Evolutionary conservation across 495 filamentous ascomycete genomes (phyloP).

Genomic region (Chaetomium tenue): DNA sequence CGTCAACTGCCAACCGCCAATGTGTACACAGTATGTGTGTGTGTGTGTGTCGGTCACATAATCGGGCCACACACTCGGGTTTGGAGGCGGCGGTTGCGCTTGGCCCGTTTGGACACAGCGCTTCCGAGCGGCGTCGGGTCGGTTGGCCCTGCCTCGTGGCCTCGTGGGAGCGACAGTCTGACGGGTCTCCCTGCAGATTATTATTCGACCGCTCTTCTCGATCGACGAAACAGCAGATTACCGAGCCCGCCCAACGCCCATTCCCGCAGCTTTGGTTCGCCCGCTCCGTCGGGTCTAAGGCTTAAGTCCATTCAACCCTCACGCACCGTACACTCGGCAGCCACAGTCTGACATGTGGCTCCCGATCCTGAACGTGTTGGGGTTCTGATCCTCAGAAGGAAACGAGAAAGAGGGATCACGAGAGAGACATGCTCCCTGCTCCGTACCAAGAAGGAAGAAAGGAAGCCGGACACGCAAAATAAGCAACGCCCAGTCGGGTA

Average conservation of each 20-base stretch:
- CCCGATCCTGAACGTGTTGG: background rate
- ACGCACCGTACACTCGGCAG: background rate
- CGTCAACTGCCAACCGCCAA: background rate
- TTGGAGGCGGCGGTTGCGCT: too few relatives aligned
- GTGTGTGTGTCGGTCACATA: background rate
- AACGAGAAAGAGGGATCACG: background rate
- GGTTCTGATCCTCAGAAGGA: background rate
- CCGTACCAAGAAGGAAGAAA: background rate
- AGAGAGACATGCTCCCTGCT: too few relatives aligned
- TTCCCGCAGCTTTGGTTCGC: background rate
- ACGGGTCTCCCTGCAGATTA: background rate
- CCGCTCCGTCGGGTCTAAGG: background rate
- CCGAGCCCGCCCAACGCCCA: background rate
- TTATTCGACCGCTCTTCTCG: background rate
- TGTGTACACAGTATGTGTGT: too few relatives aligned
- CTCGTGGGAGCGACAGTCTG: background rate
- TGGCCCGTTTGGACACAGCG: background rate
- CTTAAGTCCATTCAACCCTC: background rate
- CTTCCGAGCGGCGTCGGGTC: background rate
- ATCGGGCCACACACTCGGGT: background rate
- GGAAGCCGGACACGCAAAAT: background rate
- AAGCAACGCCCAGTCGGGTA: background rate
- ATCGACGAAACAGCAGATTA: constrained; percentile 5
- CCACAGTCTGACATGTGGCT: background rate
- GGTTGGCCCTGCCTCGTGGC: background rate